phyloP scores from a whole-genome alignment of 2,329 filamentous ascomycete species.

The Colletotrichum plurivorum region DNA sequence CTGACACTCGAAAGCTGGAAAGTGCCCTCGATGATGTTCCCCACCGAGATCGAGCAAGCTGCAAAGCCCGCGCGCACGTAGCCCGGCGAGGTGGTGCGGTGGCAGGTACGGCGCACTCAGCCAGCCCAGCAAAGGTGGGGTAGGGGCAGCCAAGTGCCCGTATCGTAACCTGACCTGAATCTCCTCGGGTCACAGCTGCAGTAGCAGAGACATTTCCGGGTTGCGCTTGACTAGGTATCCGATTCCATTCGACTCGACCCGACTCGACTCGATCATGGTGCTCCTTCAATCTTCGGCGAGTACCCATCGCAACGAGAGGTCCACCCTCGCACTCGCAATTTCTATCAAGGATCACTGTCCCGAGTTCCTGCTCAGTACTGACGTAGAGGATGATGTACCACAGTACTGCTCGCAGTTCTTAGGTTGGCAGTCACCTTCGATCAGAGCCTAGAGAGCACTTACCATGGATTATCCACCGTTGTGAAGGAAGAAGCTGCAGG shows the following conservation, averaged over 20 bases:
- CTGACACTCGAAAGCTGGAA: background rate
- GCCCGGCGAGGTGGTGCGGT: too few species aligned
- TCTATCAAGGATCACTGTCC: too few species aligned
- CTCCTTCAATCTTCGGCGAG: too few species aligned
- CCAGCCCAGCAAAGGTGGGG: constrained; percentile 38
- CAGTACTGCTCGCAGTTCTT: too few species aligned
- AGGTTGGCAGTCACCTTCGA: background rate
- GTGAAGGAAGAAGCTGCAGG: too few species aligned
- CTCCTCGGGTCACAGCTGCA: constrained; percentile 31
- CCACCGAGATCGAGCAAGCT: constrained; percentile 8
- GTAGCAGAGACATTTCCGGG: constrained; percentile 14
- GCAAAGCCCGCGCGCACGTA: background rate
- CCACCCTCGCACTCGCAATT: background rate
- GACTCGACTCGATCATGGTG: background rate
- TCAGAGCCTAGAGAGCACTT: too few species aligned
- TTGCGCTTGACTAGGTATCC: constrained; percentile 1
- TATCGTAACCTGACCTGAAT: constrained; percentile 33
- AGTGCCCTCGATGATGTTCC: background rate
- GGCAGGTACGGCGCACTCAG: background rate
- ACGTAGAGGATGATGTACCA: background rate
- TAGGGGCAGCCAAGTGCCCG: constrained; percentile 28
- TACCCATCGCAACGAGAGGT: background rate
- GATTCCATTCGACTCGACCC: background rate
- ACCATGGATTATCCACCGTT: too few species aligned
- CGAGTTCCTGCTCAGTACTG: background rate